phyloP scores from a whole-genome alignment of 78 protist species.

The Isochrysis galbana region DNA sequence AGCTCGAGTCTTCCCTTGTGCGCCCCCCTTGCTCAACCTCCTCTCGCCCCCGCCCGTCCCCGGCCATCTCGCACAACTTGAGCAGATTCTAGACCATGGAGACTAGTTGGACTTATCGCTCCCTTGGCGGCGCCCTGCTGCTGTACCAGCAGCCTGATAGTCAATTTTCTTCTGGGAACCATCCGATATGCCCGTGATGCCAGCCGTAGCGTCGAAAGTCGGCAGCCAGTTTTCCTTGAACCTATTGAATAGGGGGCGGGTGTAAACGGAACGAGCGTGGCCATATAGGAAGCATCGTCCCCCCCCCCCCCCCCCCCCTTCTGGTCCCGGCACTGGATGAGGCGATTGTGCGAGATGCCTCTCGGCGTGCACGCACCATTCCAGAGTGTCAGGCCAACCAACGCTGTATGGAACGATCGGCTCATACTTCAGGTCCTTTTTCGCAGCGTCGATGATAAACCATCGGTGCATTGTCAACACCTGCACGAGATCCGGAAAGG shows the following conservation, averaged over 20 bases:
- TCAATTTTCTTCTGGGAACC: conserved; percentile 19
- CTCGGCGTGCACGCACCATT: too few species aligned
- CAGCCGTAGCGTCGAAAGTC: not conserved
- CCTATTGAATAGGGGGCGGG: too few species aligned
- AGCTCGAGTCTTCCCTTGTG: not conserved
- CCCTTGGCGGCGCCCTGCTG: not conserved
- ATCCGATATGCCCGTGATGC: not conserved
- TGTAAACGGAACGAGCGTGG: too few species aligned
- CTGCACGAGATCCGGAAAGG: too few species aligned
- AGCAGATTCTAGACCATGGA: not conserved
- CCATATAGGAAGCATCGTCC: too few species aligned
- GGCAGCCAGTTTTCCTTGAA: conserved; percentile 44
- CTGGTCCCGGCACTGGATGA: too few species aligned
- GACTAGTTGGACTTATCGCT: not conserved
- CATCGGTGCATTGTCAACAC: conserved; percentile 74
- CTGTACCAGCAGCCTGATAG: not conserved
- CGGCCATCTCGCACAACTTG: not conserved
- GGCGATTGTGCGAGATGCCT: too few species aligned
- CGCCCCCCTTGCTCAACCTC: too few species aligned
- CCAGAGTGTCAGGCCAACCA: conserved; percentile 61
- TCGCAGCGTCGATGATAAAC: conserved; percentile 67
- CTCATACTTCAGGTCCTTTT: conserved; percentile 38
- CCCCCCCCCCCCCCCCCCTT: too few species aligned
- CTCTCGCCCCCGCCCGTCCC: too few species aligned
- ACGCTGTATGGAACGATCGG: conserved; percentile 50